Evolutionary conservation across 352 stramenopile species (phyloP).

Genomic region (Phytophthora podocarpi): DNA sequence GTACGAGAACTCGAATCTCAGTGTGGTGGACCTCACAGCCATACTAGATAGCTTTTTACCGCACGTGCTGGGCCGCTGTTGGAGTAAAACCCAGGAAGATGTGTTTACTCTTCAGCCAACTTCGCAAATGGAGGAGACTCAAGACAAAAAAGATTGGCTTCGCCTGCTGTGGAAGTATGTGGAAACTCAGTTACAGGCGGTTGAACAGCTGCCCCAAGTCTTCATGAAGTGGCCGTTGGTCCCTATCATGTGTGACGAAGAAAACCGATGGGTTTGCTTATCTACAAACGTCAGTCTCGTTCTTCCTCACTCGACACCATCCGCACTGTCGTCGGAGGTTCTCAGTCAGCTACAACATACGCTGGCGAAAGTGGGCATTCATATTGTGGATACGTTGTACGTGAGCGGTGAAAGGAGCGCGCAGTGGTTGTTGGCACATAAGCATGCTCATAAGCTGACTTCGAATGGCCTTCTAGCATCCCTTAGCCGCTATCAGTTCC

Average conservation of each 20-base stretch:
- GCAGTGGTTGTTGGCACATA: constrained; percentile 49
- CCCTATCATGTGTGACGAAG: constrained; percentile 34
- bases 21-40: constrained; percentile 30
- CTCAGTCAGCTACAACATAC: constrained; percentile 31
- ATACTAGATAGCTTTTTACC: constrained; percentile 53
- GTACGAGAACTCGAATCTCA: constrained; percentile 56
- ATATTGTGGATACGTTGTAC: constrained; percentile 47
- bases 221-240: constrained; percentile 54
- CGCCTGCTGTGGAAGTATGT: constrained; percentile 57
- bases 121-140: constrained; percentile 4
- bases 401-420: constrained; percentile 45
- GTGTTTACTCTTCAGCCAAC: constrained; percentile 35
- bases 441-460: constrained; percentile 51
- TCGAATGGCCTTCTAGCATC: constrained; percentile 50
- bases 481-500: constrained; percentile 40
- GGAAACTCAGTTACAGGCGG: constrained; percentile 38
- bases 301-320: constrained; percentile 28
- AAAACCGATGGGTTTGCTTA: constrained; percentile 42
- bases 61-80: constrained; percentile 38
- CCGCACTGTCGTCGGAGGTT: constrained; percentile 6
- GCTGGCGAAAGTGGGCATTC: constrained; percentile 49
- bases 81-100: constrained; percentile 31
- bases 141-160: constrained; percentile 48
- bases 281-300: constrained; percentile 40
- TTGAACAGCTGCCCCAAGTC: constrained; percentile 25